Base-by-base conservation (phyloP, 768 basidiomycete genomes). In the Clavaria fumosa region DNA sequence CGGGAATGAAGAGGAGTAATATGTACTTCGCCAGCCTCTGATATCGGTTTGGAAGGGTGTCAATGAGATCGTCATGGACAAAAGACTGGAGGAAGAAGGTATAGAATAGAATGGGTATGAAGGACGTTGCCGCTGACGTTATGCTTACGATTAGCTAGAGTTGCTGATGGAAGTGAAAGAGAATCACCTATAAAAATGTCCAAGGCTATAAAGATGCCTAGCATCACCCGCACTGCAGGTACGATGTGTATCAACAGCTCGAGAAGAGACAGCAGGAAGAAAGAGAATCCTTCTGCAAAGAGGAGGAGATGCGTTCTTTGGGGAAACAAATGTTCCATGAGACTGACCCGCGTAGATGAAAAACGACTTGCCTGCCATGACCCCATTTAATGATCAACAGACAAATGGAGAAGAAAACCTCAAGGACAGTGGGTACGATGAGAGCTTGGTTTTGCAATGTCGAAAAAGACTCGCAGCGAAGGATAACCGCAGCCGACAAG, bases 401-500 rank as follows among this genome's bases (percentile, higher is more conserved):
- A 28, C 66, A 55, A 39, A 70, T 53, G 20, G 71, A 63, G 47
- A 77, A 70, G 26, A 83, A 48, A 43, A 72, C 53, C 54, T 83
- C 80, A 36, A 83, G 50, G 27, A 56, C 69, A 12, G 75, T 64
- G 21, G 80, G 79, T 42, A 82, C 64, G 44, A 81, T 54, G 38
- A 83, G 55, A 27, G 67, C 61, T 28, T 28, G 26, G 9, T 28
- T 28, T 28, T 14, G 9, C 9, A 28, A 28, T 14, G 9, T 28
- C 9, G 9, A 28, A 9, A 9, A 9, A 28, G 9, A 9, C 43
- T 67, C 54, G 52, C 82, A 86, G 42, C 82, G 82, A 44, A 86
- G 69, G 44, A 72, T 78, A 27, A 77, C 57, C 41, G 75, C 70
- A 24, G 70, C 59, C 21, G 83, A 84, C 43, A 85, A 60, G 56